These are phyloP conservation scores for Ustilago tritici DNA, from an alignment of 1,284 basidiomycete genomes.

Conservation along the genomic window DNA sequence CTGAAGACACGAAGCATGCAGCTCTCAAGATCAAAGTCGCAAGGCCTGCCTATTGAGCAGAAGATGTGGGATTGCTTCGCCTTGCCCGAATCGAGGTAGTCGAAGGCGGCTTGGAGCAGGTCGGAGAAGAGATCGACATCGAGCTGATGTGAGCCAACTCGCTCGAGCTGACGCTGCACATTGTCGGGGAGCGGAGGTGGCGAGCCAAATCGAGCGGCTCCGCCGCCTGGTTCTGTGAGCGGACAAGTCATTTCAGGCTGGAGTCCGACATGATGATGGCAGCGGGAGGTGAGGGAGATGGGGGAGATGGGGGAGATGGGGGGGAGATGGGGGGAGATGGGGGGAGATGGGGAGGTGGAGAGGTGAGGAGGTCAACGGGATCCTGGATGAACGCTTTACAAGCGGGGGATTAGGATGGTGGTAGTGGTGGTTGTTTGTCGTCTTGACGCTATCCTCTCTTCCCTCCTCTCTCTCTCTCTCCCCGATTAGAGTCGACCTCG, in stretches of 20 bases:
- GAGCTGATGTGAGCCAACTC: slow-evolving; percentile 25
- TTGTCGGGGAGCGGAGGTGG: slow-evolving; percentile 28
- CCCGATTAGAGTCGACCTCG: neutral
- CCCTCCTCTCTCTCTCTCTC: neutral
- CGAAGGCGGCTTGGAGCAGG: slow-evolving; percentile 42
- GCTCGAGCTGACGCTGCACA: slow-evolving; percentile 27
- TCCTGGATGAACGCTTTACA: neutral
- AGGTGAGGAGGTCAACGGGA: neutral
- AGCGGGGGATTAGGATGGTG: neutral
- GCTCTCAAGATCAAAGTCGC: slow-evolving; percentile 55
- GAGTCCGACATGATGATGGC: slow-evolving; percentile 13
- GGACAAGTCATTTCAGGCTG: slow-evolving; percentile 11
- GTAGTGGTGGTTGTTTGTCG: neutral
- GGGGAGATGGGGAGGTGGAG: neutral
- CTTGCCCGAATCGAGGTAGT: slow-evolving; percentile 36
- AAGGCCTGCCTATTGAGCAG: slow-evolving; percentile 36
- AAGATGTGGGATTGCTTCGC: slow-evolving; percentile 43
- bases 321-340: neutral
- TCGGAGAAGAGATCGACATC: slow-evolving; percentile 43
- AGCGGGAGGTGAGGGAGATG: neutral
- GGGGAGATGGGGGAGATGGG: neutral
- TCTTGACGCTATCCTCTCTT: no score
- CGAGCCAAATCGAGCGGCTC: slow-evolving; percentile 18
- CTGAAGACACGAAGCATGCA: slow-evolving; percentile 59
- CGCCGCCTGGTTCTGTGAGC: slow-evolving; percentile 12